Percentiles rank a stretch among this genome's conserved stretches.
phyloP scores from a whole-genome alignment of 2,329 filamentous ascomycete species.

The Phialophora tarda region DNA sequence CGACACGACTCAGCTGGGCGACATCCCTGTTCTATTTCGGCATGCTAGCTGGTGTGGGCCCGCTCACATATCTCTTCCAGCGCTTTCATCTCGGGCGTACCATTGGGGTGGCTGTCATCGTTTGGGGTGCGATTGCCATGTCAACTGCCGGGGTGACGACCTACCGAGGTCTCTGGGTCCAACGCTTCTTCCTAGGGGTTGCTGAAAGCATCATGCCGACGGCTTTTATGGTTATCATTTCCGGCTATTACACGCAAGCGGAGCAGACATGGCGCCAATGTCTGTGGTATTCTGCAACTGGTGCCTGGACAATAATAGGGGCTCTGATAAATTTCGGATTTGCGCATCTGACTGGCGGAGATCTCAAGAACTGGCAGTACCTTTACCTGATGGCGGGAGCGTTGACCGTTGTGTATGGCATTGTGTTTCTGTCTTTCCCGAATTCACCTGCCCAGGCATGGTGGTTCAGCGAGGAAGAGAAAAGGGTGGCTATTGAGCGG shows the following conservation, averaged over 20 bases:
- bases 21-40: conserved; percentile 75
- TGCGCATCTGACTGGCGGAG: conserved; percentile 3
- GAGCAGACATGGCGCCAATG: conserved; percentile 12
- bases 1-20: conserved; percentile 73
- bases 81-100: conserved; percentile 67
- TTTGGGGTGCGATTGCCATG: conserved; percentile 70
- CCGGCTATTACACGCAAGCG: conserved; percentile 66
- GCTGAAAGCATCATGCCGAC: conserved; percentile 69
- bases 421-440: conserved; percentile 69
- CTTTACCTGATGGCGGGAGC: conserved; percentile 70
- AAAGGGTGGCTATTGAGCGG: conserved; percentile 67
- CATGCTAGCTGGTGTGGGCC: conserved; percentile 74
- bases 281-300: conserved; percentile 43
- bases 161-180: conserved; percentile 67
- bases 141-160: conserved; percentile 70
- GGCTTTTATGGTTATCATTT: conserved; percentile 67
- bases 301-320: conserved; percentile 53
- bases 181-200: conserved; percentile 68
- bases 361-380: conserved; percentile 67
- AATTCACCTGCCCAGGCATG: conserved; percentile 70
- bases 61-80: conserved; percentile 72
- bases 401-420: conserved; percentile 62
- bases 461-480: conserved; percentile 69
- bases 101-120: conserved; percentile 65
- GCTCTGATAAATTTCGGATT: conserved; percentile 34